Base-by-base conservation (phyloP, 2,329 filamentous ascomycete species). In the Pseudocercospora musae region DNA sequence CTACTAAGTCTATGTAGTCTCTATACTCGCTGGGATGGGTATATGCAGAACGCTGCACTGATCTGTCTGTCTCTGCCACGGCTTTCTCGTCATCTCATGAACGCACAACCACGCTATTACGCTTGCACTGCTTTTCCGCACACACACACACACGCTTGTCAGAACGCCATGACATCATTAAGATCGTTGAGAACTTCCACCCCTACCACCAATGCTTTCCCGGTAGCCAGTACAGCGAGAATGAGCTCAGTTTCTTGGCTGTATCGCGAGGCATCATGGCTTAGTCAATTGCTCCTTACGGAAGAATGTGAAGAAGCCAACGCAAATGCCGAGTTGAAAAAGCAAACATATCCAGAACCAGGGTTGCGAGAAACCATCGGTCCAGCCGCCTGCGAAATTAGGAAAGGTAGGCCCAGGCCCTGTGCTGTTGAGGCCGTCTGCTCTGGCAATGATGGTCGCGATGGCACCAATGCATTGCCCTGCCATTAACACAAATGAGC, bases 381-480 rank as follows among this genome's bases (percentile, higher is more conserved):
- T 73, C 23, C 79, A 72, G 0, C 80, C 79, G 58, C 79, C 78
- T 15, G 81, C 81, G 64, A 89, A 81, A 72, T 88, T 84, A 0
- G 87, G 87, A 65, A 87, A 88, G 18, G 88, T 85, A 2, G 80
- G 77, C 1, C 85, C 85, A 1, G 87, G 86, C 0, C 87, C 87
- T 23, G 85, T 78, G 6, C 79, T 82, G 72, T 88, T 84, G 0
- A 87, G 86, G 9, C 84, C 85, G 57, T 82, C 83, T 3, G 84
- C 85, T 57, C 86, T 75, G 1, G 85, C 86, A 29, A 84, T 78
- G 40, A 89, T 89, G 1, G 87, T 89, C 2, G 83, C 85, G 4
- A 85, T 73, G 4, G 83, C 84, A 11, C 87, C 87, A 21, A 89
- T 71, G 8, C 88, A 81, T 74, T 89, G 87, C 2, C 86, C 85